phyloP scores from a whole-genome alignment of 2,329 filamentous ascomycete genomes.

The Thielaviopsis punctulata region DNA sequence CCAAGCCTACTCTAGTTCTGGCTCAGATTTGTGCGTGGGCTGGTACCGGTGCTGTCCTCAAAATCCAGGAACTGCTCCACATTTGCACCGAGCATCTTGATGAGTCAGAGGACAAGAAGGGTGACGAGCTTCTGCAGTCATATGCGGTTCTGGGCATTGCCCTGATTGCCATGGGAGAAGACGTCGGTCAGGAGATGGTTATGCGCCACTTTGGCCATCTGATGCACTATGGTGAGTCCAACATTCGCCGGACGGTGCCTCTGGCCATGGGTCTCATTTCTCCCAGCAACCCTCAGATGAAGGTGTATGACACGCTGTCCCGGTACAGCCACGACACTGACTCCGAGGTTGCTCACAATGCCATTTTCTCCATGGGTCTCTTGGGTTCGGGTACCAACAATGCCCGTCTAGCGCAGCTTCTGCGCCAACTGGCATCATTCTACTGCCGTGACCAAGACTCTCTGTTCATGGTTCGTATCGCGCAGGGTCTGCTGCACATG shows the following conservation, averaged over 20 bases:
- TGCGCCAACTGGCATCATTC: conserved; percentile 90
- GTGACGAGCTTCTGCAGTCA: conserved; percentile 84
- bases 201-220: conserved; percentile 91
- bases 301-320: conserved; percentile 95
- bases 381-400: conserved; percentile 96
- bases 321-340: conserved; percentile 98
- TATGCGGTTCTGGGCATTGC: conserved; percentile 92
- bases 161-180: conserved; percentile 93
- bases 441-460: conserved; percentile 94
- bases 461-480: conserved; percentile 97
- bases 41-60: conserved; percentile 88
- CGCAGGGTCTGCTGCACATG: conserved; percentile 95
- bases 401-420: conserved; percentile 80
- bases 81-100: conserved; percentile 97
- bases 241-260: conserved; percentile 90
- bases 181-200: conserved; percentile 97
- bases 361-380: conserved; percentile 98
- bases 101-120: conserved; percentile 85
- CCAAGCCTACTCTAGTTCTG: conserved; percentile 83
- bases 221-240: conserved; percentile 97
- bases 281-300: conserved; percentile 98
- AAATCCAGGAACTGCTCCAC: conserved; percentile 91
- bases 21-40: conserved; percentile 97
- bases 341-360: conserved; percentile 93
- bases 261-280: conserved; percentile 93